A percentile compares a stretch with the other conserved stretches of the same genome.
Evolutionary conservation across 805 yeast genomes (phyloP).

Genomic region (Blastobotrys parvus): DNA sequence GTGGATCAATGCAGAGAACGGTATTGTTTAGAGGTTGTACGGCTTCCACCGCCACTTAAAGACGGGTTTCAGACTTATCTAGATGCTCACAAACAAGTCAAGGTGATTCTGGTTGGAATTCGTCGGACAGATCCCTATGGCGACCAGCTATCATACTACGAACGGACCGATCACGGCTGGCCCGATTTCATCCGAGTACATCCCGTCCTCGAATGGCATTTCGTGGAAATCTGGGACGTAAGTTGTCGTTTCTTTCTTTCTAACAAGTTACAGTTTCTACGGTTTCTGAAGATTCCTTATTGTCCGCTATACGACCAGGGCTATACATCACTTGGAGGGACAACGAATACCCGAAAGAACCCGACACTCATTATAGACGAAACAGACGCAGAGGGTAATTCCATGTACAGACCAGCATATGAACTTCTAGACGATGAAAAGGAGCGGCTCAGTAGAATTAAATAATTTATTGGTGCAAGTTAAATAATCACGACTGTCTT

Average conservation of each 20-base stretch:
- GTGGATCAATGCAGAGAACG: conserved; percentile 43
- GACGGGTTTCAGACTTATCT: conserved; percentile 64
- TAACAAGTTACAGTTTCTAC: conserved; percentile 37
- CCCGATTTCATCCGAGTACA: conserved; percentile 78
- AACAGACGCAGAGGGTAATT: conserved; percentile 27
- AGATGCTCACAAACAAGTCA: conserved; percentile 40
- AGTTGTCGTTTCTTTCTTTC: neutral
- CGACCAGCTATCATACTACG: conserved; percentile 45
- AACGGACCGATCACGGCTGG: conserved; percentile 84
- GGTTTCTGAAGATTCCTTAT: conserved; percentile 50
- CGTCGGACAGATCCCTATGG: conserved; percentile 86
- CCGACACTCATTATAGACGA: conserved; percentile 40
- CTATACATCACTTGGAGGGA: conserved; percentile 84
- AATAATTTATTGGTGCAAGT: neutral
- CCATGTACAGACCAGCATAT: conserved; percentile 49
- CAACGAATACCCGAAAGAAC: conserved; percentile 60
- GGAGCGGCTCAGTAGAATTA: conserved; percentile 40
- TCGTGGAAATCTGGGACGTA: conserved; percentile 65
- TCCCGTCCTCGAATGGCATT: conserved; percentile 85
- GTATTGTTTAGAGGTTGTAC: conserved; percentile 46
- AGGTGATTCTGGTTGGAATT: conserved; percentile 80
- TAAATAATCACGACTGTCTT: no score
- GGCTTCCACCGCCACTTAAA: conserved; percentile 40
- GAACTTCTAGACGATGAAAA: conserved; percentile 42
- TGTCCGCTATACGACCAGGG: conserved; percentile 76